Evolutionary conservation across 352 stramenopile species (phyloP), one percentile per base, ranked within the genome.

Genomic region (Vaucheria bursata): DNA sequence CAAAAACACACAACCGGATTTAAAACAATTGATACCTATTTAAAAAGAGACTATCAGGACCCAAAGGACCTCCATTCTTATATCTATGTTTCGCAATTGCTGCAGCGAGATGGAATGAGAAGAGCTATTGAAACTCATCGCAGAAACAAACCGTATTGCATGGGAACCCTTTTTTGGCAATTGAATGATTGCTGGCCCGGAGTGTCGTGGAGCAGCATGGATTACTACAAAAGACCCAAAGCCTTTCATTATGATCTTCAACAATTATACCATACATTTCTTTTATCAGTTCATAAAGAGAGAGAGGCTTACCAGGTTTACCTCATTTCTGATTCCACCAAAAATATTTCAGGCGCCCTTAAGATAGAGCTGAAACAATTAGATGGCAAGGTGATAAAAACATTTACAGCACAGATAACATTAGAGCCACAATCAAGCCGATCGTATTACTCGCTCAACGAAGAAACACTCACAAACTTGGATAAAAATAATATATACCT

Each of bases 141-240:
- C 7, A 25, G 64, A 35, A 25, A 71, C 29, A 8, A n/a, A 35
- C 25, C 7, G 25, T 8, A 35, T 25, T 53, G 87, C 3, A 91
- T 91, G 88, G 89, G 89, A 3, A 89, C 92, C 59, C 84, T 93
- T 75, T 92, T 92, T 78, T 93, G 89, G 89, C 89, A 93, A 71
- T 80, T 93, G 18, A 92, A 93, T 79, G 89, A 93, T 64, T 88
- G 92, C 70, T 93, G 89, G 89, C 87, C 90, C 78, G 89, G 89
- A 4, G 90, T 87, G 49, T 91, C 88, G 77, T 93, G 89, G 89
- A 92, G 89, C 29, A 91, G 88, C 71, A 89, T 93, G 39, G 89
- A 93, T 77, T 90, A 88, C 80, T 86, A 84, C 1, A 89, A 89
- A 32, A 83, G 86, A 45, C 92, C 89, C 87, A 93, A 93, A 79